These are phyloP conservation scores for Polyporus tsugae DNA, from an alignment of 1,284 basidiomycete species.

Conservation along the genomic window DNA sequence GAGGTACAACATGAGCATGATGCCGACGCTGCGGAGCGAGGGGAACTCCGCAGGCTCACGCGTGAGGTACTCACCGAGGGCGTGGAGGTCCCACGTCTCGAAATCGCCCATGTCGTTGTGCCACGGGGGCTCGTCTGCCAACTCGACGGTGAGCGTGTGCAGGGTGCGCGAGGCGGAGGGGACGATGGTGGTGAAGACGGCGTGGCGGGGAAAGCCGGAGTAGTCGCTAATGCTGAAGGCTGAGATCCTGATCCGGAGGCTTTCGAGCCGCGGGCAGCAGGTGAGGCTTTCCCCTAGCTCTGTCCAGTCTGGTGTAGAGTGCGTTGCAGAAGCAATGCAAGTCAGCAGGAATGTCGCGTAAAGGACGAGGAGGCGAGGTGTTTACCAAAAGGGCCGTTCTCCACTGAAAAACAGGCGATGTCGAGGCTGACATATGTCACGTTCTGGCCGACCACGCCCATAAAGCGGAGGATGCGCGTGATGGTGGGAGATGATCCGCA, in stretches of 20 bases:
- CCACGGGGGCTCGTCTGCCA: not conserved
- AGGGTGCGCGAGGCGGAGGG: not conserved
- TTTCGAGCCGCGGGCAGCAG: not conserved
- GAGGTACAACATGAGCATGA: not conserved
- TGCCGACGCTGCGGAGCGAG: not conserved
- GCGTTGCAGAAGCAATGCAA: not conserved
- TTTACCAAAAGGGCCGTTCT: not conserved
- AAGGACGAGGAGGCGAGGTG: not conserved
- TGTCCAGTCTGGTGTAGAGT: not conserved
- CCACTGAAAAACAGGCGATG: not conserved
- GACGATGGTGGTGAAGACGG: conserved; percentile 1
- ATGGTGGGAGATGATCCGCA: not conserved
- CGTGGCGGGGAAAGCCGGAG: not conserved
- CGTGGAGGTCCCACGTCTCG: not conserved
- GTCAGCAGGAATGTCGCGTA: not conserved
- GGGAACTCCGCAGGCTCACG: not conserved
- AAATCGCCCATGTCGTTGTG: not conserved
- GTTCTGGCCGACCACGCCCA: not conserved
- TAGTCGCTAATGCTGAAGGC: not conserved
- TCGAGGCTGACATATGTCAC: not conserved
- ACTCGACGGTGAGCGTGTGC: not conserved
- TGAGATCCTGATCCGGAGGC: not conserved
- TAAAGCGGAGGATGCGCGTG: not conserved
- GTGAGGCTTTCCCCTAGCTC: not conserved
- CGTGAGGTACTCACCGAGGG: not conserved